These are phyloP conservation scores for Zygoascus bituminiphila DNA, from an alignment of 805 yeast species.

Conservation along the genomic window DNA sequence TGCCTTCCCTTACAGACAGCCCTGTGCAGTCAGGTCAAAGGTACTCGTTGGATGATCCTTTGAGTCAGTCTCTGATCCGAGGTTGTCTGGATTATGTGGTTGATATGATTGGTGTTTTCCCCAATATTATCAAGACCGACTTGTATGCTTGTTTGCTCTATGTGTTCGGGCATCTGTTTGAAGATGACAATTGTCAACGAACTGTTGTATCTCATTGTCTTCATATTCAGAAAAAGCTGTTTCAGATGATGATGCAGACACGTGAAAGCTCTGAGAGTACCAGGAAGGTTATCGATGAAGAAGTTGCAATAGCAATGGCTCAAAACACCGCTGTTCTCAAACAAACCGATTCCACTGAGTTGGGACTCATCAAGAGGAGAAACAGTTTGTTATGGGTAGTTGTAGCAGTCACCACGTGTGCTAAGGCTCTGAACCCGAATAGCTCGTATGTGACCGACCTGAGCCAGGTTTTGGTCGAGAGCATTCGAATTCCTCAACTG, in stretches of 20 bases:
- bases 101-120: conserved; percentile 57
- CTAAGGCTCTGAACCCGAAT: conserved; percentile 28
- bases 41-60: background rate
- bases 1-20: conserved; percentile 20
- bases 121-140: conserved; percentile 61
- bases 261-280: conserved; percentile 12
- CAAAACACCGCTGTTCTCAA: conserved; percentile 13
- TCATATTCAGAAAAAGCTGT: conserved; percentile 42
- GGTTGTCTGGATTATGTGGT: conserved; percentile 43
- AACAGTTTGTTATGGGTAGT: conserved; percentile 37
- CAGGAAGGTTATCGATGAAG: conserved; percentile 26
- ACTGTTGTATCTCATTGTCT: conserved; percentile 44
- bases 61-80: conserved; percentile 32
- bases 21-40: background rate
- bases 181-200: conserved; percentile 33
- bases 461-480: conserved; percentile 29
- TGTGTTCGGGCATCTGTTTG: conserved; percentile 50
- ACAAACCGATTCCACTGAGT: conserved; percentile 5
- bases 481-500: conserved; percentile 31
- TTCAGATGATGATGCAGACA: conserved; percentile 24
- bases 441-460: conserved; percentile 31
- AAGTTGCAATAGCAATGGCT: conserved; percentile 19
- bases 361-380: conserved; percentile 18
- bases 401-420: conserved; percentile 38
- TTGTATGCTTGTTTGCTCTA: conserved; percentile 61